These are phyloP conservation scores for Diutina scorzettiae DNA, from an alignment of 1,139 yeast genomes.

Conservation along the genomic window DNA sequence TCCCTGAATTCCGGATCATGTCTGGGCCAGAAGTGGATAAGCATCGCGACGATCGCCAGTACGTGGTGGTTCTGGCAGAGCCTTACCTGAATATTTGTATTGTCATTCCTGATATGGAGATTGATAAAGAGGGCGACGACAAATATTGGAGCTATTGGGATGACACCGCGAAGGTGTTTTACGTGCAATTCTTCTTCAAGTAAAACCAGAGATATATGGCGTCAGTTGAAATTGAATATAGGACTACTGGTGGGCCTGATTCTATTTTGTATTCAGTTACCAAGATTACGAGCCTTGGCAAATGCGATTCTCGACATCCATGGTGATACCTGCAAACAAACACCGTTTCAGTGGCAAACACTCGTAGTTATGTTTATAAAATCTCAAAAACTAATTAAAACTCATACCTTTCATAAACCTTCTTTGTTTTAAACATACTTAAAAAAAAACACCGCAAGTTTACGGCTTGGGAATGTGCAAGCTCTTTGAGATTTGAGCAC, in stretches of 20 bases:
- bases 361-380: background rate
- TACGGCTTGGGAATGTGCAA: conserved; percentile 83
- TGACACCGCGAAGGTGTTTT: conserved; percentile 52
- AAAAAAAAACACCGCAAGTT: background rate
- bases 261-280: too few species aligned
- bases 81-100: conserved; percentile 73
- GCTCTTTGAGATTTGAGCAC: conserved; percentile 85
- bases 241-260: too few species aligned
- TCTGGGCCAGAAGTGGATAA: conserved; percentile 56
- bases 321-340: too few species aligned
- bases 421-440: too few species aligned
- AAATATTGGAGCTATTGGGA: conserved; percentile 65
- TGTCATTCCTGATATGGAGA: conserved; percentile 49
- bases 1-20: conserved; percentile 64
- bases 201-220: background rate
- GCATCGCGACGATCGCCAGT: conserved; percentile 36
- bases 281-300: too few species aligned
- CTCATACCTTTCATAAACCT: too few species aligned
- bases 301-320: too few species aligned
- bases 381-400: too few species aligned
- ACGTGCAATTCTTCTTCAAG: conserved; percentile 51
- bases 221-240: too few species aligned
- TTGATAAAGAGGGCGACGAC: conserved; percentile 30
- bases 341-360: too few species aligned
- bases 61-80: conserved; percentile 66